Evolutionary conservation across 768 basidiomycete genomes (phyloP).

Genomic region (Lyophyllum semitale): DNA sequence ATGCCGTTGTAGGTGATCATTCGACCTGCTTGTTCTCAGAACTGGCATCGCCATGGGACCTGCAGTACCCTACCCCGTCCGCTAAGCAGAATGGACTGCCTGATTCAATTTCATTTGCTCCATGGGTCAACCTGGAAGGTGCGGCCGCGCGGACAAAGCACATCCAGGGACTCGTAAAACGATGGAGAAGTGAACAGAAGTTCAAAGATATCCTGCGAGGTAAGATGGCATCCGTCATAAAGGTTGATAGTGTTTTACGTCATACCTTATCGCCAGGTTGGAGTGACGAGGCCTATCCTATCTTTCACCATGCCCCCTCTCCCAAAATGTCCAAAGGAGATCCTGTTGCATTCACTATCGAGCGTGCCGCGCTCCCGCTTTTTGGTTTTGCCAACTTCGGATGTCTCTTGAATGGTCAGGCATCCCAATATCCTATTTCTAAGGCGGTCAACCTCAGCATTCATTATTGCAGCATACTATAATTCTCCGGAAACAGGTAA

Average conservation of each 20-base stretch:
- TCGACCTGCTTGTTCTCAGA: slow-evolving; percentile 28
- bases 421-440: not conserved
- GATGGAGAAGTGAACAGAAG: slow-evolving; percentile 29
- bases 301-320: slow-evolving; percentile 27
- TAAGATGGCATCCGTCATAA: slow-evolving; percentile 3
- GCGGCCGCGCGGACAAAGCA: slow-evolving; percentile 31
- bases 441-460: not conserved
- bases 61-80: slow-evolving; percentile 19
- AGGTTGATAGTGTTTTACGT: not conserved
- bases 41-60: slow-evolving; percentile 28
- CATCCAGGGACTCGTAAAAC: slow-evolving; percentile 29
- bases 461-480: slow-evolving; percentile 30
- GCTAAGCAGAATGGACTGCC: slow-evolving; percentile 12
- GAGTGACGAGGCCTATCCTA: slow-evolving; percentile 36
- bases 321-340: slow-evolving; percentile 11
- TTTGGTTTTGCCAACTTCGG: slow-evolving; percentile 48
- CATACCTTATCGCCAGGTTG: slow-evolving; percentile 21
- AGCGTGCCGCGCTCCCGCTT: slow-evolving; percentile 44
- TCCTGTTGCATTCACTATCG: slow-evolving; percentile 41
- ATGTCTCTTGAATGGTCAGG: slow-evolving; percentile 41
- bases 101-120: slow-evolving; percentile 29
- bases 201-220: slow-evolving; percentile 31
- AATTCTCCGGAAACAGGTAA: slow-evolving; percentile 28
- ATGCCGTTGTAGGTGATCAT: slow-evolving; percentile 31
- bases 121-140: slow-evolving; percentile 37